These are phyloP conservation scores for Sphaerostilbella broomeana DNA, from an alignment of 2,329 filamentous ascomycete species.

Conservation along the genomic window DNA sequence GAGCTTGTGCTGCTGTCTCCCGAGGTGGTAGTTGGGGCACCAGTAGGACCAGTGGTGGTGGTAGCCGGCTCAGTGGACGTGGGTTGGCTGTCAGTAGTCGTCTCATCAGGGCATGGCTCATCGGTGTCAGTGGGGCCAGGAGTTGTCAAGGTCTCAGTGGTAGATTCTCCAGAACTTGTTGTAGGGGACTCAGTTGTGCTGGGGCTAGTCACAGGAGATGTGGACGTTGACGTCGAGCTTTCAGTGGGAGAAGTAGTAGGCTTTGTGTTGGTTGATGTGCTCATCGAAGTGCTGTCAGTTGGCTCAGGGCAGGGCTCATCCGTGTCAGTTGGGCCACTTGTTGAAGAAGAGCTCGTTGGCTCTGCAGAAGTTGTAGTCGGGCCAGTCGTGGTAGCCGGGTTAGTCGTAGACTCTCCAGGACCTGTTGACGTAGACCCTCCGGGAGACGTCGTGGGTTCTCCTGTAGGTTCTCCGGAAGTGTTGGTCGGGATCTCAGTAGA, in stretches of 20 bases:
- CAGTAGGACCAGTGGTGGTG: neutral
- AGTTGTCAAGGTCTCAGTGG: constrained; percentile 1
- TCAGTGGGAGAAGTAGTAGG: neutral
- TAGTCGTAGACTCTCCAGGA: constrained; percentile 1
- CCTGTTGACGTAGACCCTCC: too few species aligned
- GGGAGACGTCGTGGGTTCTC: neutral
- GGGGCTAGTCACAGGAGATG: neutral
- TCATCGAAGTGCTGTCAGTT: neutral
- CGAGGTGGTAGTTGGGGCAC: neutral
- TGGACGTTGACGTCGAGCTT: neutral
- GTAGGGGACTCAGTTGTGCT: neutral
- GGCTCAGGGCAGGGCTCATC: constrained; percentile 2
- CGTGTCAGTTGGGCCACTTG: neutral
- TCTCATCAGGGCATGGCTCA: neutral
- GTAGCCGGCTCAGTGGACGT: neutral
- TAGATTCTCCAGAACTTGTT: neutral
- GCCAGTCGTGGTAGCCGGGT: neutral
- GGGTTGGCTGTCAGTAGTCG: neutral
- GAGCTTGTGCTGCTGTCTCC: neutral
- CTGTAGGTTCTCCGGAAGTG: neutral
- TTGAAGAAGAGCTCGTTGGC: constrained; percentile 5
- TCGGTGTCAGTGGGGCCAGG: neutral
- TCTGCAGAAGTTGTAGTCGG: too few species aligned
- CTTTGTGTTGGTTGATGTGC: neutral
- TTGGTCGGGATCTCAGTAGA: neutral